Evolutionary conservation across 352 stramenopile species (phyloP), one percentile per base, ranked within the genome.

Genomic region (Phytophthora kernoviae): DNA sequence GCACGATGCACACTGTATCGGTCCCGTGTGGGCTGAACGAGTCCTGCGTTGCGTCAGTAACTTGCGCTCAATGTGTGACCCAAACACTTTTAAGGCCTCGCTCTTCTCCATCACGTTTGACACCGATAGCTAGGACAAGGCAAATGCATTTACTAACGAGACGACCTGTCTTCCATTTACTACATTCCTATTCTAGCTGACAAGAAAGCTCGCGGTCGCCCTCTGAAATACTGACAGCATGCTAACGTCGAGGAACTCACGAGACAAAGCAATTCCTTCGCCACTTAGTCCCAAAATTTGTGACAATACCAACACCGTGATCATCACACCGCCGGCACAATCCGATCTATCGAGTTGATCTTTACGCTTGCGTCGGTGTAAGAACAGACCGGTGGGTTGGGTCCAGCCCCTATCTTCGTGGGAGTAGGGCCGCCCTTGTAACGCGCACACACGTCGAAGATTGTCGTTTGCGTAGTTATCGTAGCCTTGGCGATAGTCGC

Each of bases 51-150:
- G 73, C 46, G 67, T 88, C 40, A 65, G 58, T 44, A 59, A 32
- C 26, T 37, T 91, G 26, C 65, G 61, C 2, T 50, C 58, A 26
- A 41, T 56, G 46, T 81, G 77, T 27, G 75, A 85, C 30, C 17
- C 58, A 4, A 34, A 55, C 14, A 61, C 62, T 5, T 91, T 88
- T 52, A 65, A 54, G 18, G 67, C 59, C 1, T 91, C 81, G 17
- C 75, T 91, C 41, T 89, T 91, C 40, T 69, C 79, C 12, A 80
- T 82, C 15, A 57, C 73, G 15, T 69, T 90, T 21, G 72, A 87
- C 24, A 27, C 56, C 9, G 46, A 59, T 7, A 17, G 11, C 8
- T 78, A 77, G 33, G 14, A 27, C 32, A 54, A 27, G 15, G 34
- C 32, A 36, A 52, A 50, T 39, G 8, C 33, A 45, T 57, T 62